Evolutionary conservation across 2,329 filamentous ascomycete genomes (phyloP), one percentile per base, ranked within the genome.

Genomic region (Penicillium sp.): DNA sequence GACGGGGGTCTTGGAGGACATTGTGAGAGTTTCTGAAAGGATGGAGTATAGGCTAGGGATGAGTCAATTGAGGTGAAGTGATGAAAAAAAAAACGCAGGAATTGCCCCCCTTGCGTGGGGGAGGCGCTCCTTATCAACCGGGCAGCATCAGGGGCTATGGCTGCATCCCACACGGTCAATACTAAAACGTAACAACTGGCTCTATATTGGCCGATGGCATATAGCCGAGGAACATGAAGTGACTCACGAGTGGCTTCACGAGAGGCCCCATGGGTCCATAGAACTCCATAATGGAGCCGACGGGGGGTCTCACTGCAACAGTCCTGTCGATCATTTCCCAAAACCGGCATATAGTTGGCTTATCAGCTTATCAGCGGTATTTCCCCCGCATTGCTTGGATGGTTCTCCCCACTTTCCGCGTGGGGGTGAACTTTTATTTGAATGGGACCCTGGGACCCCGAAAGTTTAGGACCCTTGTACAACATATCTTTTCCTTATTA

Each of bases 1-100:
- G 29, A 79, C 69, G 29, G 64, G 64, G 48, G 66, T 62, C 58
- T 67, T 71, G 41, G 63, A 58, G 24, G 70, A 51, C 67, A 72
- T 72, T 39, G 34, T 61, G 45, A 6, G n/a, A 5, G 15, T 6
- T 10, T 13, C 2, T 24, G 7, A 17, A 21, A 24, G 17, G 12
- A 34, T 13, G 13, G 17, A 29, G 3, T 2, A 19, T 7, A 4
- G 13, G 4, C 15, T 26, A 35, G 21, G 35, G 24, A 7, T 24
- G 17, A 26, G 21, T 19, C n/a, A 46, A 26, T 48, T 43, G 28
- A 31, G 17, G 1, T 10, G 10, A 26, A 21, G 4, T 31, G 6
- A 17, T 17, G 9, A 12, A 12, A 29, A 32, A 19, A 19, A 29
- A n/a, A 1, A n/a, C 37, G 24, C 3, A 19, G 12, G 5, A 37